Evolutionary conservation across 768 basidiomycete species (phyloP), one percentile per base, ranked within the genome.

Genomic region (Tulasnella sp.): DNA sequence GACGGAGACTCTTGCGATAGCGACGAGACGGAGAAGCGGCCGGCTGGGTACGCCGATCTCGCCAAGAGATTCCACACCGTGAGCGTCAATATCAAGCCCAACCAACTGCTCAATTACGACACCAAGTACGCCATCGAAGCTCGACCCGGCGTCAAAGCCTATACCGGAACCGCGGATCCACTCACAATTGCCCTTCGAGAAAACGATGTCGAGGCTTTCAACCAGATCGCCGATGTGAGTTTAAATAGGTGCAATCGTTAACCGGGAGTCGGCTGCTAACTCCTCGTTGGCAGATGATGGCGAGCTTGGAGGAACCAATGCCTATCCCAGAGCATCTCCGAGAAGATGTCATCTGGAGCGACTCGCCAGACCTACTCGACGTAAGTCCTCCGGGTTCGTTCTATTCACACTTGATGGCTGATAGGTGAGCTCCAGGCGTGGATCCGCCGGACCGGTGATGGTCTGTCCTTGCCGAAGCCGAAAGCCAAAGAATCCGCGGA

Each of bases 331-430:
- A 63, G 5, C 39, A 67, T 7, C 39, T 79, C 7, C 63, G 83
- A 40, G 26, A 73, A 1, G 35, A 26, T 1, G 82, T 86, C 68
- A n/a, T 87, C 5, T 8, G 34, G 0, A 42, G 77, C 2, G 87
- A 88, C 72, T 80, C 81, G 9, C 78, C 81, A 1, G 83, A 84
- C 1, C 84, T 88, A 77, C 78, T 89, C 19, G 83, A 89, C 74
- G 71, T 70, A 2, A 42, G 69, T 69, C 22, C 3, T 40, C n/a
- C 67, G 16, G 26, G 5, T 12, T 1, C 4, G 14, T 65, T 59
- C 5, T 22, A 16, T 6, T 19, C 2, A 0, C 22, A 14, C 22
- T 5, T 7, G 11, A 22, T 17, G 14, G 2, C 22, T 16, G 11
- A 22, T 5, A 36, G 5, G 19, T 11, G 5, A 37, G n/a, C 17